Percentiles rank a stretch among this genome's conserved stretches.
phyloP scores from a whole-genome alignment of 1,284 basidiomycete species.

The Papiliotrema flavescens region DNA sequence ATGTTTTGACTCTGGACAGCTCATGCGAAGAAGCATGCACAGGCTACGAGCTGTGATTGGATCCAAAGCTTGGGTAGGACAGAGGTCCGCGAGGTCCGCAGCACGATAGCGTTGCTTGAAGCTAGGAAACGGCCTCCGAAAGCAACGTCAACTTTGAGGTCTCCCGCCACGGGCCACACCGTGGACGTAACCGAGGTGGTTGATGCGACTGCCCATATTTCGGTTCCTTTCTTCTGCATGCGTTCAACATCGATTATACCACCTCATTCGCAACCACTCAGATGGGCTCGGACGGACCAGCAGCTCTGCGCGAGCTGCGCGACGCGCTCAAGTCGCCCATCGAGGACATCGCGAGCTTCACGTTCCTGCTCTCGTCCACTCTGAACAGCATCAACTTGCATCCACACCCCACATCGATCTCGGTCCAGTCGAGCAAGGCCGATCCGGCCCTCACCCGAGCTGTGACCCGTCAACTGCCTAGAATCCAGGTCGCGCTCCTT shows the following conservation, averaged over 20 bases:
- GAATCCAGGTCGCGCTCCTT: constrained; percentile 30
- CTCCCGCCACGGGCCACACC: background rate
- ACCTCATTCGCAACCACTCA: background rate
- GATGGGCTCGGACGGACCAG: constrained; percentile 1
- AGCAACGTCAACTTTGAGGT: no score
- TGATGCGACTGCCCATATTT: background rate
- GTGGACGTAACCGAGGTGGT: background rate
- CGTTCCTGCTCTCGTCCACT: constrained; percentile 19
- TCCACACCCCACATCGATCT: constrained; percentile 17
- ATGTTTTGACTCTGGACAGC: no score
- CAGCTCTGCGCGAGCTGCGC: constrained; percentile 23
- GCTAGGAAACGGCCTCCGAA: no score
- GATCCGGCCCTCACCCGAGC: constrained; percentile 1
- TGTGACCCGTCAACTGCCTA: constrained; percentile 26
- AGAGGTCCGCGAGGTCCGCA: no score
- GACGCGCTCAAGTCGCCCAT: constrained; percentile 29
- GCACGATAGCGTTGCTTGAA: no score
- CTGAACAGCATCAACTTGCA: constrained; percentile 11
- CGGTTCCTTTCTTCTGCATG: background rate
- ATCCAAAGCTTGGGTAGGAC: no score
- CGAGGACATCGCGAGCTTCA: constrained; percentile 23
- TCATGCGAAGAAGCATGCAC: no score
- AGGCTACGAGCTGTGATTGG: no score
- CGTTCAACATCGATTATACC: background rate
- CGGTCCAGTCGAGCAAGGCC: constrained; percentile 8